Conservation (phyloP, 176 grass and related monocot species). For the Carex cristatella region DNA sequence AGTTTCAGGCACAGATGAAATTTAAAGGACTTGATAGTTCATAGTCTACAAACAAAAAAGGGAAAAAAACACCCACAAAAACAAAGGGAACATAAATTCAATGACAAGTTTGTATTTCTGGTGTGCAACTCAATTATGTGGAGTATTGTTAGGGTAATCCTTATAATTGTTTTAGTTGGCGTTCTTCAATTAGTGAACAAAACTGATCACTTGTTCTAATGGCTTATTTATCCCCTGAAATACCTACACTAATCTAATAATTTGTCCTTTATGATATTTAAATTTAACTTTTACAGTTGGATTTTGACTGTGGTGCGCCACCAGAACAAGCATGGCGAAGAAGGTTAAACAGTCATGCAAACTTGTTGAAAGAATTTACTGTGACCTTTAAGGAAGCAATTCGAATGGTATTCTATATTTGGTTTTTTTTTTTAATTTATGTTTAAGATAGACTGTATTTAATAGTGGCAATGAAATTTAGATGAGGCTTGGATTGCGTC, state of each 20-base stretch:
- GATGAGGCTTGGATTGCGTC: constrained; percentile 86
- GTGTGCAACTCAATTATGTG: not conserved
- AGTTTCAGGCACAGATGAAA: too few species aligned
- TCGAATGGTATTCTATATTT: constrained; percentile 51
- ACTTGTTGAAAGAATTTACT: constrained; percentile 87
- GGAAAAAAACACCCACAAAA: not conserved
- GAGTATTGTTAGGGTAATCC: not conserved
- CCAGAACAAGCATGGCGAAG: constrained; percentile 87
- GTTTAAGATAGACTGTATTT: not conserved
- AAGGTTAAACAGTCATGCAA: constrained; percentile 86
- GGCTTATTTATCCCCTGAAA: not conserved
- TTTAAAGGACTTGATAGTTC: too few species aligned
- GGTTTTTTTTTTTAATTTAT: not conserved
- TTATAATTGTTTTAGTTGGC: not conserved
- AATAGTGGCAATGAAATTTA: constrained; percentile 15
- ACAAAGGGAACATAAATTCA: not conserved
- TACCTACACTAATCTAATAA: not conserved
- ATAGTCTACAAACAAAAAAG: too few species aligned
- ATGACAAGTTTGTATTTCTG: not conserved
- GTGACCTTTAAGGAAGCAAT: constrained; percentile 84
- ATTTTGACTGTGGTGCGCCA: constrained; percentile 84
- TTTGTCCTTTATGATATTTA: not conserved
- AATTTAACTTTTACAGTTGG: constrained; percentile 38
- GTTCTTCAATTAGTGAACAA: not conserved
- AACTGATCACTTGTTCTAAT: not conserved